These are phyloP conservation scores for Candida rishiriensis DNA, from an alignment of 805 yeast genomes.

Conservation along the genomic window DNA sequence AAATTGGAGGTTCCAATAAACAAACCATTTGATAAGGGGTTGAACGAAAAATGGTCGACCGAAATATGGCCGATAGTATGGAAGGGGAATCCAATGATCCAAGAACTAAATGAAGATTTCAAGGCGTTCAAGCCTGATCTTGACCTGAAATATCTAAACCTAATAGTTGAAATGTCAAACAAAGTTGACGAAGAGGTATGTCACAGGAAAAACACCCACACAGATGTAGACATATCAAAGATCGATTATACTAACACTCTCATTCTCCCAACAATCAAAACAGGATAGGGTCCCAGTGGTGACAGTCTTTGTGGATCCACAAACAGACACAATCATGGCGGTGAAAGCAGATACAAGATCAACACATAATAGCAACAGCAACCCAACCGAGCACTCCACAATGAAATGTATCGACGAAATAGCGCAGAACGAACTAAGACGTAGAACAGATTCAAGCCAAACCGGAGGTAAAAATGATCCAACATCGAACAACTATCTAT, in stretches of 20 bases:
- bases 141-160: constrained; percentile 32
- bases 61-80: constrained; percentile 85
- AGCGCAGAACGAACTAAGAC: constrained; percentile 48
- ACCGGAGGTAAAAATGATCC: constrained; percentile 1
- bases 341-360: constrained; percentile 37
- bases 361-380: too few relatives aligned
- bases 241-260: not conserved
- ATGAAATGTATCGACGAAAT: constrained; percentile 66
- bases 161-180: constrained; percentile 27
- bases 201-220: not conserved
- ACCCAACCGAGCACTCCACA: constrained; percentile 68
- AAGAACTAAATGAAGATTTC: constrained; percentile 48
- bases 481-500: constrained; percentile 47
- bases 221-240: not conserved
- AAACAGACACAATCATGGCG: constrained; percentile 36
- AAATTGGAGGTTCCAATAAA: constrained; percentile 46
- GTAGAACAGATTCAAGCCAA: constrained; percentile 26
- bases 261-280: not conserved
- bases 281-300: constrained; percentile 40
- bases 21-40: constrained; percentile 70
- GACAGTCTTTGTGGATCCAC: constrained; percentile 63
- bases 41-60: constrained; percentile 59
- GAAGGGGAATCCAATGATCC: constrained; percentile 87
- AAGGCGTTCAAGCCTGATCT: constrained; percentile 38
- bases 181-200: not conserved